Percentiles rank a stretch among this genome's conserved stretches.
Conservation (phyloP, 2,329 filamentous ascomycete genomes). For the Bertia moriformis region DNA sequence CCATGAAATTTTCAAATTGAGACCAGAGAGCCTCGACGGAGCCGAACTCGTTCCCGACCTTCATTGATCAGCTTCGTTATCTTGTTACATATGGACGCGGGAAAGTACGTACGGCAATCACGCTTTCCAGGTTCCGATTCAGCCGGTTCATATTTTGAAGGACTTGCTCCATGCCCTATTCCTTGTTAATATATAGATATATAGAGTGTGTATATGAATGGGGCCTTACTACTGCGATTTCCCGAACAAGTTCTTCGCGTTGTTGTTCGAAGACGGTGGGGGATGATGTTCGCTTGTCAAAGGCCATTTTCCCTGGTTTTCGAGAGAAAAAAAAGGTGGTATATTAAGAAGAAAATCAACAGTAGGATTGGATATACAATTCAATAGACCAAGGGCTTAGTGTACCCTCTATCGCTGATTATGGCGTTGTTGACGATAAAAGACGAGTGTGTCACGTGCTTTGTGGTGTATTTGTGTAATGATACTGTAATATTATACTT, state of each 20-base stretch:
- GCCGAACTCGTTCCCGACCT: slow-evolving; percentile 94
- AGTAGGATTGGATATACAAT: no score
- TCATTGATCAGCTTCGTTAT: slow-evolving; percentile 1
- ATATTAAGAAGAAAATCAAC: no score
- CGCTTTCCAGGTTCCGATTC: slow-evolving; percentile 79
- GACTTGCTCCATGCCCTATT: slow-evolving; percentile 67
- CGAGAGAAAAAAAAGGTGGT: no score
- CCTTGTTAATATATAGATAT: neutral
- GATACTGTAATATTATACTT: no score
- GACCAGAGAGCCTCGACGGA: slow-evolving; percentile 94
- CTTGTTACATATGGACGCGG: neutral
- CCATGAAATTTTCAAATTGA: slow-evolving; percentile 94
- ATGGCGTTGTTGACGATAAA: no score
- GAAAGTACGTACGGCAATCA: slow-evolving; percentile 56
- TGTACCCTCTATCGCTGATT: no score
- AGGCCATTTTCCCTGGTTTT: no score
- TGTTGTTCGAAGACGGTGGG: slow-evolving; percentile 61
- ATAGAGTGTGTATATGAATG: neutral
- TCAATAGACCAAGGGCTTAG: no score
- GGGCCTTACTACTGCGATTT: slow-evolving; percentile 52
- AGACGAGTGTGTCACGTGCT: no score
- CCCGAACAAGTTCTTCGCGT: slow-evolving; percentile 53
- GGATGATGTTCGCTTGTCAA: neutral
- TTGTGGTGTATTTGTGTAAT: no score
- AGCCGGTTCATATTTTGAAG: slow-evolving; percentile 92